phyloP scores from a whole-genome alignment of 208 protist species.

The Crithidia expoeki region DNA sequence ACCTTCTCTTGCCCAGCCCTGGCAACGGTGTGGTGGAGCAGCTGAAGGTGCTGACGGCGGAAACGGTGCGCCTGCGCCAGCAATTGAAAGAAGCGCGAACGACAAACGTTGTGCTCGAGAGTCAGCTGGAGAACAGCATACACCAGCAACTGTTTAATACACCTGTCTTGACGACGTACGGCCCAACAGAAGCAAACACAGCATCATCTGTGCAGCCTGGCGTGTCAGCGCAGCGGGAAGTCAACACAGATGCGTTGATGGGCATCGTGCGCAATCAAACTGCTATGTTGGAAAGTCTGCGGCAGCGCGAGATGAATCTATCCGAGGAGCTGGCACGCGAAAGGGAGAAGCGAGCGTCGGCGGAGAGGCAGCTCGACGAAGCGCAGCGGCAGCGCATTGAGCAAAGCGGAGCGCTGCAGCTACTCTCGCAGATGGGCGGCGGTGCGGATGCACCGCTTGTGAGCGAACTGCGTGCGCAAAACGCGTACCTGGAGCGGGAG shows the following conservation, averaged over 20 bases:
- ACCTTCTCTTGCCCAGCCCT: conserved; percentile 15
- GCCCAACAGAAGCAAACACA: too few species aligned
- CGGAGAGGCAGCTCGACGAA: conserved; percentile 57
- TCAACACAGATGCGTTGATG: conserved; percentile 44
- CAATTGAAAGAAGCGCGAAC: conserved; percentile 68
- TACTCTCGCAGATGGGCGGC: conserved; percentile 43
- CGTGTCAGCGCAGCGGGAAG: conserved; percentile 5
- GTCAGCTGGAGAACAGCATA: conserved; percentile 64
- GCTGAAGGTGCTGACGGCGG: conserved; percentile 64
- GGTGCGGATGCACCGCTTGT: conserved; percentile 47
- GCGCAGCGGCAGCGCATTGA: conserved; percentile 49
- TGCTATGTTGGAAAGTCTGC: conserved; percentile 78
- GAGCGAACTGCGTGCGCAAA: conserved; percentile 69
- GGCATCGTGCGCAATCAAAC: conserved; percentile 73
- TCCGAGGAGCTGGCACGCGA: conserved; percentile 63
- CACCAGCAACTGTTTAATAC: conserved; percentile 38
- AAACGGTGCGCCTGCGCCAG: conserved; percentile 66
- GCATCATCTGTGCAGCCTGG: conserved; percentile 3
- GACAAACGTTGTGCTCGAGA: conserved; percentile 76
- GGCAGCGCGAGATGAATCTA: conserved; percentile 72
- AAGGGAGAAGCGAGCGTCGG: conserved; percentile 33
- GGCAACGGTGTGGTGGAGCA: conserved; percentile 42
- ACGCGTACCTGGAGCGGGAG: conserved; percentile 56
- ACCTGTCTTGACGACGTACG: conserved; percentile 3
- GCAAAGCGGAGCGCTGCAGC: conserved; percentile 59